phyloP scores from a whole-genome alignment of 768 basidiomycete genomes.

The Galerina sulciceps region DNA sequence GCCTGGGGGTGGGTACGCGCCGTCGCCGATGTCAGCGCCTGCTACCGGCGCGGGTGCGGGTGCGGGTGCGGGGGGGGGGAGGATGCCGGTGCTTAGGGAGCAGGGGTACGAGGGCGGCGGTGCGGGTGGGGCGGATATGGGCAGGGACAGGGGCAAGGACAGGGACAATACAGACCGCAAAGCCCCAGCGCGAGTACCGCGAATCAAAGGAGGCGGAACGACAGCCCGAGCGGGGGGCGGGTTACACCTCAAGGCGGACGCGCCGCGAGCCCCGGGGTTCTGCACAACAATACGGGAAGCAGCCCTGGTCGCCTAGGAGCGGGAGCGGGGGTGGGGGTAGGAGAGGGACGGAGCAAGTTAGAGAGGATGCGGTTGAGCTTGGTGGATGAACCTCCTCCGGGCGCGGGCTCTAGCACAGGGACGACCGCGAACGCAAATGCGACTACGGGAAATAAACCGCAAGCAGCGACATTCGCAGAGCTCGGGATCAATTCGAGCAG shows the following conservation, averaged over 20 bases:
- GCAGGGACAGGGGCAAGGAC: no score
- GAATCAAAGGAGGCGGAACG: constrained; percentile 13
- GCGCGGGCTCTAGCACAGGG: background rate
- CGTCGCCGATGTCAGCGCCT: constrained; percentile 6
- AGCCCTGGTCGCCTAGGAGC: background rate
- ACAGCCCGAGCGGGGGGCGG: constrained; percentile 18
- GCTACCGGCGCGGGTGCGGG: no score
- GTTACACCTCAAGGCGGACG: constrained; percentile 11
- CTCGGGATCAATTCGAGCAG: no score
- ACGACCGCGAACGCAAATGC: no score
- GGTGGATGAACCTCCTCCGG: constrained; percentile 14
- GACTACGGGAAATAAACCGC: no score
- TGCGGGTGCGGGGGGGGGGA: no score
- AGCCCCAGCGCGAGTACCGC: no score
- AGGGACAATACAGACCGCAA: no score
- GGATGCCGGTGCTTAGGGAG: no score
- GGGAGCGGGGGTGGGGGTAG: constrained; percentile 4
- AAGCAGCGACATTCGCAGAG: no score
- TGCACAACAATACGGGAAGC: background rate
- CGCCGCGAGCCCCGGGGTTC: constrained; percentile 9
- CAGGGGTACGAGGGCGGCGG: no score
- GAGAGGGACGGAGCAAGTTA: constrained; percentile 17
- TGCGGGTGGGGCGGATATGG: no score
- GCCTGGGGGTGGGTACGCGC: background rate
- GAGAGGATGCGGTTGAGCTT: constrained; percentile 24